Percentiles rank a stretch among this genome's conserved stretches.
phyloP scores from a whole-genome alignment of 2,329 filamentous ascomycete genomes.

The Microsporum audouinii region DNA sequence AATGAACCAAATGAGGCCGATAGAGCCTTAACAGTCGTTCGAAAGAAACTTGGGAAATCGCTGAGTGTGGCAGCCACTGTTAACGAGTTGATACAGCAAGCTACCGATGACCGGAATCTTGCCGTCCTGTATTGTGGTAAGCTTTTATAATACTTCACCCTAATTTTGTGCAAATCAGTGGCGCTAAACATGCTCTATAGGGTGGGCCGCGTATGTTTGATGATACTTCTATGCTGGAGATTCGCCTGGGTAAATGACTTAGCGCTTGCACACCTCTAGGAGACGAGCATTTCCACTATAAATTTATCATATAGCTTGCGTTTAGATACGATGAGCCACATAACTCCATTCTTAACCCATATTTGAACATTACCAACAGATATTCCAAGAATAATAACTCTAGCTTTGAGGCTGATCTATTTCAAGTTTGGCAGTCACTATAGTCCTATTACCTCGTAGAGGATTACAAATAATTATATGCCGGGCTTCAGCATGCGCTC shows the following conservation, averaged over 20 bases:
- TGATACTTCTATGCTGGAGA: neutral
- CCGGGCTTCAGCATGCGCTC: too few species aligned
- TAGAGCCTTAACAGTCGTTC: slow-evolving; percentile 78
- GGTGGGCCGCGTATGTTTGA: slow-evolving; percentile 43
- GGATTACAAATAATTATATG: too few species aligned
- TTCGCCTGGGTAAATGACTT: neutral
- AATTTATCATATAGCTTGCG: too few species aligned
- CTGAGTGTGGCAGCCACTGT: slow-evolving; percentile 90
- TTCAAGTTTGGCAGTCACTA: too few species aligned
- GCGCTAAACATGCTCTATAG: slow-evolving; percentile 18
- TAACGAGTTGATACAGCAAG: slow-evolving; percentile 92
- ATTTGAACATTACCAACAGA: too few species aligned
- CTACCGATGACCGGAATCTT: slow-evolving; percentile 82
- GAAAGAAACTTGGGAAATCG: slow-evolving; percentile 90
- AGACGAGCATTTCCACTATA: too few species aligned
- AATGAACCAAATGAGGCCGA: slow-evolving; percentile 71
- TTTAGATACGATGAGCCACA: too few species aligned
- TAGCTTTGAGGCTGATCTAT: too few species aligned
- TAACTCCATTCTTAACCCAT: too few species aligned
- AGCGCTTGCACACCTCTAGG: too few species aligned
- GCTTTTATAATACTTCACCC: slow-evolving; percentile 20
- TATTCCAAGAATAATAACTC: too few species aligned
- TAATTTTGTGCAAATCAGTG: slow-evolving; percentile 2
- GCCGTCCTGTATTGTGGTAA: slow-evolving; percentile 75
- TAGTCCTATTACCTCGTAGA: too few species aligned